A percentile compares a stretch with the other conserved stretches of the same genome.
phyloP scores from a whole-genome alignment of 1,139 yeast species.

The Magnusiomyces paraingens region DNA sequence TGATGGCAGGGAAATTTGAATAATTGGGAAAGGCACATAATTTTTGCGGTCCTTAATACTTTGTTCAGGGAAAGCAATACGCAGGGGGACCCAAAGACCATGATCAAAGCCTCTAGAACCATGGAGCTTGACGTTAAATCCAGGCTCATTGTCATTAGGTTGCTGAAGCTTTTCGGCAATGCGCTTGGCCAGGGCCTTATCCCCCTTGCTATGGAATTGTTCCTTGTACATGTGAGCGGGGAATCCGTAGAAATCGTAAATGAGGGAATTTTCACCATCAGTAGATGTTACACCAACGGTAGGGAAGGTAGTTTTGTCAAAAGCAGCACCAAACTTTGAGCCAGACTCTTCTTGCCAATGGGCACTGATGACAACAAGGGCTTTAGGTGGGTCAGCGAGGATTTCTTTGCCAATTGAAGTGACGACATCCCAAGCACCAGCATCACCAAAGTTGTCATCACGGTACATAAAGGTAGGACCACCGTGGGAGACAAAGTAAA shows the following conservation, averaged over 20 bases:
- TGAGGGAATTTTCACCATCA: constrained; percentile 29
- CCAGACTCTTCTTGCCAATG: constrained; percentile 57
- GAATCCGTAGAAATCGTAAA: constrained; percentile 71
- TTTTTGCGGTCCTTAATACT: constrained; percentile 11
- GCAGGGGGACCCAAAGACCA: constrained; percentile 77
- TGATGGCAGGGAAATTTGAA: constrained; percentile 57
- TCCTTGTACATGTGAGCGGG: constrained; percentile 58
- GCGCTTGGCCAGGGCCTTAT: constrained; percentile 39
- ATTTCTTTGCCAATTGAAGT: constrained; percentile 47
- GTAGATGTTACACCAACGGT: constrained; percentile 17
- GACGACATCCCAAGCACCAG: constrained; percentile 54
- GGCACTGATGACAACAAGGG: constrained; percentile 61
- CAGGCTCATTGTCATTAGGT: constrained; percentile 25
- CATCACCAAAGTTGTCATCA: constrained; percentile 34
- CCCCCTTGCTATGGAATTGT: constrained; percentile 48
- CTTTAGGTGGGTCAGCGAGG: constrained; percentile 41
- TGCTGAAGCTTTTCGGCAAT: constrained; percentile 39
- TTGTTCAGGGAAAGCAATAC: constrained; percentile 54
- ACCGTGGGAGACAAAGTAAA: constrained; percentile 68
- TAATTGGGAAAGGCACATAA: constrained; percentile 42
- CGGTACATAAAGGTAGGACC: constrained; percentile 67
- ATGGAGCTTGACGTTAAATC: constrained; percentile 41
- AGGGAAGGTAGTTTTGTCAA: background rate
- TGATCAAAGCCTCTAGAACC: constrained; percentile 65
- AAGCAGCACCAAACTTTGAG: background rate